Percentiles rank a stretch among this genome's conserved stretches.
Conservation (phyloP, 2,329 filamentous ascomycete species). For the Fusarium transvaalense region DNA sequence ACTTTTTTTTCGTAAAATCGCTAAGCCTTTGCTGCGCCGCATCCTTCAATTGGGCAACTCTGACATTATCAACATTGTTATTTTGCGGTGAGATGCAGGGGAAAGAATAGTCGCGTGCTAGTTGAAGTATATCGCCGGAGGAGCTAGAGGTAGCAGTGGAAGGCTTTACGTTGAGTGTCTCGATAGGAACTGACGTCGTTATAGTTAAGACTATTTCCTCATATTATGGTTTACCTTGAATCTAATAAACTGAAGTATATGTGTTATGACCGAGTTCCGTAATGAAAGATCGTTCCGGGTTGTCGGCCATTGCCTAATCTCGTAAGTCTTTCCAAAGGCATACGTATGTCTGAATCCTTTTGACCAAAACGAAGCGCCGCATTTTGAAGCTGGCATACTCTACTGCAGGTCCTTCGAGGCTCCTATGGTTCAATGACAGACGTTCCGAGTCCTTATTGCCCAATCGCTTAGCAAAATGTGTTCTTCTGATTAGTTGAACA, state of each 20-base stretch:
- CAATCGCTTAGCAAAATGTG: too few species aligned
- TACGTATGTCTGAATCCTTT: neutral
- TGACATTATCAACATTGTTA: neutral
- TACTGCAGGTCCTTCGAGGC: too few species aligned
- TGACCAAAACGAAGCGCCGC: neutral
- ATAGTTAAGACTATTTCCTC: rapidly evolving
- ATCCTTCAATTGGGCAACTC: neutral
- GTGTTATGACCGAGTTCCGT: neutral
- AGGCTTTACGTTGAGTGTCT: rapidly evolving
- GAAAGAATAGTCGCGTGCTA: too few species aligned
- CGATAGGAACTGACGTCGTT: neutral
- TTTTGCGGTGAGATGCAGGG: rapidly evolving
- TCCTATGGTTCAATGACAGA: too few species aligned
- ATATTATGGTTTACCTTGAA: neutral
- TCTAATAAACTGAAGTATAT: neutral
- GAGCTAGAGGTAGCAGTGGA: rapidly evolving
- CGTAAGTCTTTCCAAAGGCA: neutral
- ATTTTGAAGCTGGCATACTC: neutral
- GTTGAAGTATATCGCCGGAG: neutral
- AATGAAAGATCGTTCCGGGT: rapidly evolving
- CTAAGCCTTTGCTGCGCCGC: neutral
- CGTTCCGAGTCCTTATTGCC: too few species aligned
- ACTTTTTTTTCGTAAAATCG: neutral
- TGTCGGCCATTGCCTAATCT: neutral
- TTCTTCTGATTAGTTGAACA: too few species aligned